These are phyloP conservation scores for Diaporthe velutina DNA, from an alignment of 2,329 filamentous ascomycete species.

Conservation along the genomic window DNA sequence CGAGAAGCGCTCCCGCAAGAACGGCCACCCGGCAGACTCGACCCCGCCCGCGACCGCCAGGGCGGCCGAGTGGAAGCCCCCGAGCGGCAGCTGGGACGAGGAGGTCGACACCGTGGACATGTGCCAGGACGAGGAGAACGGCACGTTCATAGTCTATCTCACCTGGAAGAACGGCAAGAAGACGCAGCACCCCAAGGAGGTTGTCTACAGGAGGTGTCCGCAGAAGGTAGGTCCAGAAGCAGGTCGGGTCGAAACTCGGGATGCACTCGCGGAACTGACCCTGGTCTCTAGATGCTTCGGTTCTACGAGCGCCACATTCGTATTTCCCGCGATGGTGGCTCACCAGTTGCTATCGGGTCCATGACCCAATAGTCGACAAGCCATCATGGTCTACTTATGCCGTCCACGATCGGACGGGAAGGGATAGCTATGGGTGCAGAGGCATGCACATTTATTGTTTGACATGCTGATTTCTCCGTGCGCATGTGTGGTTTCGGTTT, in stretches of 20 bases:
- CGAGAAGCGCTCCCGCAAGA: conserved; percentile 61
- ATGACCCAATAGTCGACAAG: conserved; percentile 27
- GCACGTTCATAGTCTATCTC: conserved; percentile 75
- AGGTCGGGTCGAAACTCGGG: neutral
- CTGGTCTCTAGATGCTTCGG: conserved; percentile 63
- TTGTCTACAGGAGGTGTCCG: conserved; percentile 81
- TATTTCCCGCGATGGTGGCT: conserved; percentile 42
- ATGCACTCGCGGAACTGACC: neutral
- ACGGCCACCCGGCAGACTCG: conserved; percentile 61
- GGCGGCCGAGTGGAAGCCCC: conserved; percentile 71
- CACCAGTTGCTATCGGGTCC: conserved; percentile 31
- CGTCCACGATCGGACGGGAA: neutral
- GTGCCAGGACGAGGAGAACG: conserved; percentile 73
- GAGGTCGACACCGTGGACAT: conserved; percentile 79
- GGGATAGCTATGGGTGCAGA: neutral
- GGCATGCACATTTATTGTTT: neutral
- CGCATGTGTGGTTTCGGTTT: neutral
- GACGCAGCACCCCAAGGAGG: conserved; percentile 77
- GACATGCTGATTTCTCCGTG: too few species aligned
- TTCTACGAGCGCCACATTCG: conserved; percentile 72
- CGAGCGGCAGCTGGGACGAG: conserved; percentile 82
- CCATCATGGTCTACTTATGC: too few species aligned
- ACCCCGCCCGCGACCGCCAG: conserved; percentile 62
- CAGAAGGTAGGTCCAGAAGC: conserved; percentile 71
- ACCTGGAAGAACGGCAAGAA: conserved; percentile 81